Base-by-base conservation (phyloP, 495 filamentous ascomycete genomes). In the Tuber umbilicatum region DNA sequence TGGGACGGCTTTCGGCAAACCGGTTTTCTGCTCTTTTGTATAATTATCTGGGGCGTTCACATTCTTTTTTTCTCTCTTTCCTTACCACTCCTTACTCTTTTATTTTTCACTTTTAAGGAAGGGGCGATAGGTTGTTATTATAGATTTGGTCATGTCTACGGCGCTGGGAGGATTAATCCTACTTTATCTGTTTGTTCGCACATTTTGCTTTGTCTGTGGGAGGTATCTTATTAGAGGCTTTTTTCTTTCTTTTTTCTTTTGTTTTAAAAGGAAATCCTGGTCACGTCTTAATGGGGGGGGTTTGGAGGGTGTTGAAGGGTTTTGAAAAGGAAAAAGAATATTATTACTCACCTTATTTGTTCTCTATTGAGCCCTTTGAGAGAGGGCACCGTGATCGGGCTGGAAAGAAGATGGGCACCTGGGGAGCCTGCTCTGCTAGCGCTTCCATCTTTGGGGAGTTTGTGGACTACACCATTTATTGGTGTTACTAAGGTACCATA, bases 141-240 rank as follows among this genome's bases (percentile, higher is more conserved):
- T 64, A 64, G 55, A 64, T 64, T 64, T 35, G 55, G 55, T 64
- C 27, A 64, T 64, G 27, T 64, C 27, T 64, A 64, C 55, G 55
- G 55, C 55, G 55, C 55, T 64, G 55, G 55, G 55, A 64, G 55
- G 55, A 35, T 64, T 64, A 35, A 64, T 64, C 55, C 27, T 64
- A 35, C 31, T 64, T 35, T 64, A 64, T 64, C 50, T 55, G 16
- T 55, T 64, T 64, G 55, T 14, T 64, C 16, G 27, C 27, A 64
- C 55, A 14, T 64, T 64, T 64, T 64, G 55, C 55, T 64, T 35
- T 64, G 55, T 64, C 27, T n/a, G 19, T 31, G 55, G 55, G 55
- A 17, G 55, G 55, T 64, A 64, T 64, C 55, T 64, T 64, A 64
- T 64, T 64, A 64, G 55, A 64, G 55, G 55, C 55, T 64, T 64